Conservation (phyloP, 768 basidiomycete genomes). For the Trametes punicea region DNA sequence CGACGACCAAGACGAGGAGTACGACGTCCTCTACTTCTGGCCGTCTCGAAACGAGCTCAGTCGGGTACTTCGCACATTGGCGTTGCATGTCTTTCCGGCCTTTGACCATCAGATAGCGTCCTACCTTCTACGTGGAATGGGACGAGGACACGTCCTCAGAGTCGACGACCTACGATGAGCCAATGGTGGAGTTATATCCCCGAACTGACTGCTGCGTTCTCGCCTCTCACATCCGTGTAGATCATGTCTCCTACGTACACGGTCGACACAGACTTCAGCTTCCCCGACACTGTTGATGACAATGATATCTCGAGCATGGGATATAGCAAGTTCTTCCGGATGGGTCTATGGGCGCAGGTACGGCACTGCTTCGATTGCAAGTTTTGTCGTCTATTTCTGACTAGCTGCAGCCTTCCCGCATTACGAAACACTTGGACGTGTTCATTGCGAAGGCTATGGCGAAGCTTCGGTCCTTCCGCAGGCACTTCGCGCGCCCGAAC, state of each 20-base stretch:
- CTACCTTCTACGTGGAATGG: not conserved
- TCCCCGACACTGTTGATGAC: not conserved
- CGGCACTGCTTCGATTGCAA: not conserved
- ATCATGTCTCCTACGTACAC: not conserved
- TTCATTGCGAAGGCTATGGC: not conserved
- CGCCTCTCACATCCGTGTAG: not conserved
- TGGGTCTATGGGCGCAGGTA: slow-evolving; percentile 12
- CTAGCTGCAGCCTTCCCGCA: not conserved
- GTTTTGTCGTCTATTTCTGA: not conserved
- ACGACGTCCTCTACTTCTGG: slow-evolving; percentile 9
- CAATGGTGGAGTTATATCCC: not conserved
- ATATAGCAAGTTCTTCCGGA: slow-evolving; percentile 12
- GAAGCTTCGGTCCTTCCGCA: not conserved
- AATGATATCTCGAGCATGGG: not conserved
- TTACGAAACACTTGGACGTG: not conserved
- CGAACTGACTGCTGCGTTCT: not conserved
- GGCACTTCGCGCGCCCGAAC: not conserved
- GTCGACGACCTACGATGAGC: not conserved
- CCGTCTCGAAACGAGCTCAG: slow-evolving; percentile 1
- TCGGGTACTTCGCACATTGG: not conserved
- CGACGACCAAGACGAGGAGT: slow-evolving; percentile 4
- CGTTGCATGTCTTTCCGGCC: not conserved
- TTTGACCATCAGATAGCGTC: not conserved
- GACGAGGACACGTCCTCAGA: not conserved
- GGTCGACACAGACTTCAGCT: not conserved